These are phyloP conservation scores for Angomonas desouzai DNA, from an alignment of 208 protist genomes.

Conservation along the genomic window DNA sequence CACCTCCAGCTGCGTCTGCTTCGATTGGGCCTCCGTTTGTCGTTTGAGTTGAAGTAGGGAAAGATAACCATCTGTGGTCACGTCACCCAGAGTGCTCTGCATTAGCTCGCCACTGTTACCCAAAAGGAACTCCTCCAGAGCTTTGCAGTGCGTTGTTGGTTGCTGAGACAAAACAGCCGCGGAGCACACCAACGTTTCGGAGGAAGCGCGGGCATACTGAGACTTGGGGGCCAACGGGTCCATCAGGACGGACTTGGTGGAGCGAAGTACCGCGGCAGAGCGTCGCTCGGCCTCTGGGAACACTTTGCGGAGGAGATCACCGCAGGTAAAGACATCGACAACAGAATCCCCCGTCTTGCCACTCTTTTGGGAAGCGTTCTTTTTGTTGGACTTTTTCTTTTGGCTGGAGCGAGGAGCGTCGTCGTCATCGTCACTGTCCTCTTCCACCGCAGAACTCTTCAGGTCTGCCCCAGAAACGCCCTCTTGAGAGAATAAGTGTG, in stretches of 20 bases:
- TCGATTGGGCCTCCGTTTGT: constrained; percentile 9
- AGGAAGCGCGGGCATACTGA: constrained; percentile 14
- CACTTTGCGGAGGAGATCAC: neutral
- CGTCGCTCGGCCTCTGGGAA: neutral
- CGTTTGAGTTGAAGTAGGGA: constrained; percentile 24
- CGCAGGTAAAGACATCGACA: constrained; percentile 9
- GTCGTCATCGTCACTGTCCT: constrained; percentile 1
- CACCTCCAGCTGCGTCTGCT: constrained; percentile 14
- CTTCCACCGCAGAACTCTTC: neutral
- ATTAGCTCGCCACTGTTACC: neutral
- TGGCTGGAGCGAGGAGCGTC: neutral
- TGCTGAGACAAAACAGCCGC: neutral
- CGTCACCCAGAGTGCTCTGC: neutral
- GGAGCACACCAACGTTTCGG: constrained; percentile 20
- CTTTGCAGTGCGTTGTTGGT: neutral
- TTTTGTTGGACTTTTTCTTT: neutral
- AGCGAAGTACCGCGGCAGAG: neutral
- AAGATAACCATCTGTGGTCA: constrained; percentile 20
- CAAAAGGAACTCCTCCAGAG: constrained; percentile 3
- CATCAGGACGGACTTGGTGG: constrained; percentile 9
- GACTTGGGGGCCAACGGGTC: neutral
- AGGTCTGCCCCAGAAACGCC: neutral
- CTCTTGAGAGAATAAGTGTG: neutral
- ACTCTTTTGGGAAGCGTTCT: neutral
- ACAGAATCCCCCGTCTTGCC: neutral